Percentiles rank a stretch among this genome's conserved stretches.
phyloP scores from a whole-genome alignment of 345 rosid genomes.

The Excoecaria cochinchinensis region DNA sequence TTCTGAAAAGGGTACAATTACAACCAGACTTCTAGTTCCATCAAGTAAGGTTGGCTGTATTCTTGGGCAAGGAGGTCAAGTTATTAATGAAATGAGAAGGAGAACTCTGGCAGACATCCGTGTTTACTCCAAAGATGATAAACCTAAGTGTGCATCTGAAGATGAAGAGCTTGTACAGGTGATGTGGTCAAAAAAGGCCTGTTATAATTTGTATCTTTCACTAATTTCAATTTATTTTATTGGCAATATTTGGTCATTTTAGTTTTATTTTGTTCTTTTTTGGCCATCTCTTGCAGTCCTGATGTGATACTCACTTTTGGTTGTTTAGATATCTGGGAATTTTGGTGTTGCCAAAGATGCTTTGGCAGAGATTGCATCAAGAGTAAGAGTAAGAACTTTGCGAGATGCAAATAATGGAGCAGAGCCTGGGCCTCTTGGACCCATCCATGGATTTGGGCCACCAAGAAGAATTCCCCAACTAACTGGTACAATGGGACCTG shows the following conservation, averaged over 20 bases:
- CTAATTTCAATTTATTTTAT: background rate
- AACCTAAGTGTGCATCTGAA: conserved; percentile 50
- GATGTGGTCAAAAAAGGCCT: conserved; percentile 1
- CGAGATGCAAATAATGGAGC: conserved; percentile 43
- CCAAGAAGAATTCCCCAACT: conserved; percentile 34
- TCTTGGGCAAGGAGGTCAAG: conserved; percentile 63
- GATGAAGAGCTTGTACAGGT: conserved; percentile 70
- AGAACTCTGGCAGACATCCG: conserved; percentile 59
- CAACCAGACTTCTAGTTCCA: conserved; percentile 55
- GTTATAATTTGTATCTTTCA: background rate
- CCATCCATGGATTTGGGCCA: conserved; percentile 32
- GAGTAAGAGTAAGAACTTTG: conserved; percentile 50
- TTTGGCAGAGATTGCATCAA: conserved; percentile 49
- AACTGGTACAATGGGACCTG: conserved; percentile 30
- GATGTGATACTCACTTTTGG: background rate
- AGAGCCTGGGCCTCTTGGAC: conserved; percentile 35
- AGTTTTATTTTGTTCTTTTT: background rate
- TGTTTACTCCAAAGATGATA: conserved; percentile 53
- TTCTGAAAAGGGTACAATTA: conserved; percentile 43
- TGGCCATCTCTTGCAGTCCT: background rate
- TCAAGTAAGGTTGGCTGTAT: conserved; percentile 59
- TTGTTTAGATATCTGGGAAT: conserved; percentile 52
- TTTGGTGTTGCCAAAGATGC: conserved; percentile 53
- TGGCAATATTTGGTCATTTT: background rate
- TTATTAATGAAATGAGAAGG: conserved; percentile 67